These are phyloP conservation scores for Musa troglodytarum DNA, from an alignment of 176 grass and related monocot genomes.

Conservation along the genomic window DNA sequence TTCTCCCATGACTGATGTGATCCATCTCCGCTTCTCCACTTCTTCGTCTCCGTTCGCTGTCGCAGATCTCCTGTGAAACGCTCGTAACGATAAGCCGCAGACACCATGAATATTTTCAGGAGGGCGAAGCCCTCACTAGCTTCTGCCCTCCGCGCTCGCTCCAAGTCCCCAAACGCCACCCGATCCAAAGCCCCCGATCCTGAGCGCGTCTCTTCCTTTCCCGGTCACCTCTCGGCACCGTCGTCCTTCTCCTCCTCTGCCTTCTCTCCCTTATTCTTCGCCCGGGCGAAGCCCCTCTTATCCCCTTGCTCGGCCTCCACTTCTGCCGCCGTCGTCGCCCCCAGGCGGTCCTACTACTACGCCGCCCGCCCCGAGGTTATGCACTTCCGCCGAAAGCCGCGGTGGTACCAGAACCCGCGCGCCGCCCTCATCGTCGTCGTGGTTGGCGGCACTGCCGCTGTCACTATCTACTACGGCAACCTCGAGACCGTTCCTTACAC, in stretches of 20 bases:
- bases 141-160: slow-evolving; percentile 22
- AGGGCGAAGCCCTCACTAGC: slow-evolving; percentile 14
- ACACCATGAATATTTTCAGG: slow-evolving; percentile 32
- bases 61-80: too few species aligned
- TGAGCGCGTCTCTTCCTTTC: slow-evolving; percentile 20
- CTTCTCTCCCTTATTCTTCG: slow-evolving; percentile 23
- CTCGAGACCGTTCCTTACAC: slow-evolving; percentile 86
- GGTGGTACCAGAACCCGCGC: slow-evolving; percentile 79
- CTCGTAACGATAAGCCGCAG: neutral
- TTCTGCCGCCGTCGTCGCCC: slow-evolving; percentile 3
- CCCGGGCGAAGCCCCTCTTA: slow-evolving; percentile 21
- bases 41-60: neutral
- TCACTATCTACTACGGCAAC: slow-evolving; percentile 64
- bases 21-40: neutral
- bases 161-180: neutral
- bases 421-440: slow-evolving; percentile 35
- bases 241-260: neutral
- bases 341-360: slow-evolving; percentile 30
- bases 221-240: neutral
- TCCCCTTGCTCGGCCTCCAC: slow-evolving; percentile 1
- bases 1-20: too few species aligned
- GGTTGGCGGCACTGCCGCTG: slow-evolving; percentile 25
- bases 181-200: neutral
- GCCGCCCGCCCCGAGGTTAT: slow-evolving; percentile 32
- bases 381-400: slow-evolving; percentile 55